Evolutionary conservation across 73 alveolate species (phyloP).

Genomic region (Symbiodinium pilosum): DNA sequence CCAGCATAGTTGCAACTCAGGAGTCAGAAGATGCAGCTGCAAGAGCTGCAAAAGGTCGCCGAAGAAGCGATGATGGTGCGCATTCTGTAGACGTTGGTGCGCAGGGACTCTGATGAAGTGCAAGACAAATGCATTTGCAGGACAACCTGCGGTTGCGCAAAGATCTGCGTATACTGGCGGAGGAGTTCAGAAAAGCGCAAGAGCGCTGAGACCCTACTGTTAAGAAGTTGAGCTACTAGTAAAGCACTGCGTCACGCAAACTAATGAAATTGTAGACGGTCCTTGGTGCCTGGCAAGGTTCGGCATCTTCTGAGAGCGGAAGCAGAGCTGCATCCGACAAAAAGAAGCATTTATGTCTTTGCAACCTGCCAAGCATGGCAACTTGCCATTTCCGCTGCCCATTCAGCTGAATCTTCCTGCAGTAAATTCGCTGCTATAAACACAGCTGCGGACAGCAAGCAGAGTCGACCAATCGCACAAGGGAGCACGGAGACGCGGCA

Average conservation of each 20-base stretch:
- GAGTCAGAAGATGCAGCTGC: slow-evolving; percentile 28
- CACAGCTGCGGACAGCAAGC: too few relatives aligned
- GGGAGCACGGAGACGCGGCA: too few relatives aligned
- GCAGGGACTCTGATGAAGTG: not conserved
- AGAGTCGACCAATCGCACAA: too few relatives aligned
- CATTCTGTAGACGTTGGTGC: not conserved
- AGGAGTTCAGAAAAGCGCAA: slow-evolving; percentile 46
- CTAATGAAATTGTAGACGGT: not conserved
- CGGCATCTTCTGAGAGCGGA: not conserved
- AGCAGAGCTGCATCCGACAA: not conserved
- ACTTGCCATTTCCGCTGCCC: not conserved
- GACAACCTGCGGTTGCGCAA: slow-evolving; percentile 89
- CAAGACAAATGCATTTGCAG: not conserved
- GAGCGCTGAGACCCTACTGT: too few relatives aligned
- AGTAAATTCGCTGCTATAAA: too few relatives aligned
- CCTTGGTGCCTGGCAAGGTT: not conserved
- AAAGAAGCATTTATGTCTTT: too few relatives aligned
- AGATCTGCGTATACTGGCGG: slow-evolving; percentile 63
- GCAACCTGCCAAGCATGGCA: not conserved
- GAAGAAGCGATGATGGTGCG: slow-evolving; percentile 80
- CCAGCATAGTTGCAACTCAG: too few relatives aligned
- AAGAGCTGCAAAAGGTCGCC: slow-evolving; percentile 69
- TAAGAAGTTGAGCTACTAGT: too few relatives aligned
- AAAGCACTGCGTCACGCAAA: too few relatives aligned
- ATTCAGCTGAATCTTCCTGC: slow-evolving; percentile 9